Conservation (phyloP, 371 early-diverging fungal species). For the Entomophthora muscae region DNA sequence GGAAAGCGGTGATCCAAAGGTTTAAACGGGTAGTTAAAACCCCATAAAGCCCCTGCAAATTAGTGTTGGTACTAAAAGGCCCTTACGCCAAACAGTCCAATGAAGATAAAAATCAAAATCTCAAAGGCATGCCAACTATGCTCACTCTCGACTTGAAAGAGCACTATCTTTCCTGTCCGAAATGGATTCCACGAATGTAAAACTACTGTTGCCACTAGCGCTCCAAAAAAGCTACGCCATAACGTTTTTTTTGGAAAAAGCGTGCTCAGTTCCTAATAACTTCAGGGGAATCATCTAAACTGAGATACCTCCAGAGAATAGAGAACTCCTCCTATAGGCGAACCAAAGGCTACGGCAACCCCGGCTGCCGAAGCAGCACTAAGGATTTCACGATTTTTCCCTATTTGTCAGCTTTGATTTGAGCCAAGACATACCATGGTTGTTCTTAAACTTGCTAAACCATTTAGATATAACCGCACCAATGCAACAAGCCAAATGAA, state of each 20-base stretch:
- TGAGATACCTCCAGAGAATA: constrained; percentile 63
- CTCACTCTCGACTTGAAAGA: constrained; percentile 87
- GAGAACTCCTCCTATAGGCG: constrained; percentile 91
- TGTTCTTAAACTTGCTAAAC: constrained; percentile 64
- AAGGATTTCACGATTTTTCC: constrained; percentile 76
- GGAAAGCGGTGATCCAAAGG: constrained; percentile 35
- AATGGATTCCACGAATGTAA: constrained; percentile 79
- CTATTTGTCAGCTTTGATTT: constrained; percentile 16
- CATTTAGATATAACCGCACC: constrained; percentile 74
- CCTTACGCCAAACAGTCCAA: constrained; percentile 21
- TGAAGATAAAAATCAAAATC: constrained; percentile 16
- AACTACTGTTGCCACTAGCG: constrained; percentile 76
- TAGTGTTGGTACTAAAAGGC: not conserved
- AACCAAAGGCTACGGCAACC: constrained; percentile 86
- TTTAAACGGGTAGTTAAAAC: constrained; percentile 57
- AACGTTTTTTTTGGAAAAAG: constrained; percentile 88
- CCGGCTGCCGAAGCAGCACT: constrained; percentile 91
- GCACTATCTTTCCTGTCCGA: constrained; percentile 80
- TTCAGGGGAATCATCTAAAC: not conserved
- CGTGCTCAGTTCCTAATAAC: constrained; percentile 59
- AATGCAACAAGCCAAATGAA: constrained; percentile 82
- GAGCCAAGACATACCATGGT: constrained; percentile 35
- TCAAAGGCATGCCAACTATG: constrained; percentile 80
- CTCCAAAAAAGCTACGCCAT: constrained; percentile 87
- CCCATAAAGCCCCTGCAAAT: constrained; percentile 62